Base-by-base conservation (phyloP, 352 stramenopile genomes). In the Phytophthora brassicae region DNA sequence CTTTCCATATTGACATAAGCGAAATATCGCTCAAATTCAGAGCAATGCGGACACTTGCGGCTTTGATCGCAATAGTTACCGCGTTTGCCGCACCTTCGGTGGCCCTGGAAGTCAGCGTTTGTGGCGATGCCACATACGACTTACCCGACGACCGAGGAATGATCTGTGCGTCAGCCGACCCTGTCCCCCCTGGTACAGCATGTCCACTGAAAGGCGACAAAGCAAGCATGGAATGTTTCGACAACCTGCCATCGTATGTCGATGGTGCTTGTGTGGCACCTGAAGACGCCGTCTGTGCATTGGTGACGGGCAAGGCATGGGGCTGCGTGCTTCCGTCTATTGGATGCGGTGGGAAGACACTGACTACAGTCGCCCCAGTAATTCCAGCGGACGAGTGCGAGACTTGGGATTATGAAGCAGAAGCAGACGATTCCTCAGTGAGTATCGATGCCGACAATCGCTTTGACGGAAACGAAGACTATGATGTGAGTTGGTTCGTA, bases 131-230 rank as follows among this genome's bases (percentile, higher is more conserved):
- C 36, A 70, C 63, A 20, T 70, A 70, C 63, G 50, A 74, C 24
- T 53, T 74, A 33, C 54, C 75, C 0, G 31, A 55, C 3, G 63
- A 70, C 26, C 72, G 74, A 35, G 79, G 79, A 13, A 48, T 66
- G 12, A 43, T 88, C 22, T 92, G 83, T 48, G 69, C 68, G 4
- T 84, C 78, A 19, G 66, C 62, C 3, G 70, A 79, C 11, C 42
- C 51, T 13, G 14, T 60, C n/a, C 60, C 65, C 4, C 22, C 56
- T n/a, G 66, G 65, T 0, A 72, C 70, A 23, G 57, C 66, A 9
- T 77, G 65, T 43, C 61, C 49, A 23, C 66, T 68, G 22, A 82
- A 80, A 53, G 77, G 77, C 24, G 74, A 86, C 29, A 55, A 63
- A 39, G 65, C 77, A 13, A 71, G 43, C 26, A 42, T 60, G 23